Conservation (phyloP, 2,329 filamentous ascomycete species). For the Tolypocladium ovalisporum region DNA sequence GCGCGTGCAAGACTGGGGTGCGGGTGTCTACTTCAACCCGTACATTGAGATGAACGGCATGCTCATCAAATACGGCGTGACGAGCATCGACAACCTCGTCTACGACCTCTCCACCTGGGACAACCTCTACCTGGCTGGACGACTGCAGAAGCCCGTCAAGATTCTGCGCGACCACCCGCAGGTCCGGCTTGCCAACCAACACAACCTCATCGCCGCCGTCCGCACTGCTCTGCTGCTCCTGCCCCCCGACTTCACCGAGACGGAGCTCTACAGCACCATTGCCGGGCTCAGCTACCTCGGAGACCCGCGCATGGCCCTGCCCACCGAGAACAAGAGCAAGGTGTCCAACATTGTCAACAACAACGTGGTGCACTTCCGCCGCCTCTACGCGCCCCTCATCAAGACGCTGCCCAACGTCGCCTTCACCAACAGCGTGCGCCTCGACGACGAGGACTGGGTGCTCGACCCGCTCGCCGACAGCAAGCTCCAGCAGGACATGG, state of each 20-base stretch:
- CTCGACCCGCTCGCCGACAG: constrained; percentile 46
- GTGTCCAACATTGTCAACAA: constrained; percentile 88
- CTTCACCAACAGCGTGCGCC: constrained; percentile 49
- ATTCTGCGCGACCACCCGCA: constrained; percentile 89
- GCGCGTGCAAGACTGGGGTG: constrained; percentile 81
- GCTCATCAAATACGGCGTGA: constrained; percentile 95
- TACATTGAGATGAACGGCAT: constrained; percentile 92
- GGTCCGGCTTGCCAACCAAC: constrained; percentile 88
- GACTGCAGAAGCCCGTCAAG: constrained; percentile 95
- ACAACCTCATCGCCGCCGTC: constrained; percentile 86
- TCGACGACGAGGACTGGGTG: constrained; percentile 28
- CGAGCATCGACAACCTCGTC: constrained; percentile 83
- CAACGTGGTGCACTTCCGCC: constrained; percentile 84
- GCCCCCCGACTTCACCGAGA: constrained; percentile 74
- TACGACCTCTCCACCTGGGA: constrained; percentile 84
- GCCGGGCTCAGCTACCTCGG: constrained; percentile 89
- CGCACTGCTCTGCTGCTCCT: constrained; percentile 82
- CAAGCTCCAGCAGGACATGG: constrained; percentile 78
- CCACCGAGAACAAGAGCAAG: constrained; percentile 84
- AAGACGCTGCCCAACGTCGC: constrained; percentile 80
- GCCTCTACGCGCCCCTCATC: constrained; percentile 81
- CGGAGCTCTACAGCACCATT: constrained; percentile 81
- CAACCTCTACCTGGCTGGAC: constrained; percentile 89
- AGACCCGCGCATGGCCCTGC: constrained; percentile 88
- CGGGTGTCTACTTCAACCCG: constrained; percentile 95